Evolutionary conservation across 1,139 yeast genomes (phyloP), one percentile per base, ranked within the genome.

Genomic region (Entelexis paramagnoliae): DNA sequence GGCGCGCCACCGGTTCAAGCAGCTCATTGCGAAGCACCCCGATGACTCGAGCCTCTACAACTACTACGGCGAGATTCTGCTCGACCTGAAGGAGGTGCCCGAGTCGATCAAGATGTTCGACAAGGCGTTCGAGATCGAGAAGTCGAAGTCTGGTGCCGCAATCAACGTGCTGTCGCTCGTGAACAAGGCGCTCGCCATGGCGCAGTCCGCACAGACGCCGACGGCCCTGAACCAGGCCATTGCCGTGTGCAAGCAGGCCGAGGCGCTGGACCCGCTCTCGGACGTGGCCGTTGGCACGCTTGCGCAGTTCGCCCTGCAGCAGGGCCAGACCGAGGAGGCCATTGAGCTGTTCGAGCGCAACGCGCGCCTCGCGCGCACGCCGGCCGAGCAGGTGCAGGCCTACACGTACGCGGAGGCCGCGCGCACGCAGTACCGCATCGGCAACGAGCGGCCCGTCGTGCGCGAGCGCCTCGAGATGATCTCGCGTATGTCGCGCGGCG

Each of bases 21-120:
- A 78, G 60, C 87, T 95, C 45, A 79, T 80, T 64, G 74, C 76
- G 67, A 76, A 75, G 66, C 87, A 86, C 79, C 93, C 96, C 61
- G 78, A 91, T 34, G 77, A 83, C 50, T 87, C 96, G 51, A 96
- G 87, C 68, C 85, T 88, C 62, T 95, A 93, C 71, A 89, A 88
- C 73, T 93, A 89, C 70, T 87, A 81, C 65, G 98, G 97, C 65
- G 98, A 91, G 72, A 83, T 91, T 51, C 75, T 89, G 64, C 81
- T 88, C 58, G 97, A 91, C 66, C 78, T 79, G 63, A 83, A 84
- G 62, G 85, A 84, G 60, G 72, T 77, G 55, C 76, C 70, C 43
- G 82, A 77, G 58, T 96, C 98, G 55, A 70, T 79, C 55, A 79
- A 80, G 66, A 91, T 88, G 72, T 91, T 88, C 67, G 96, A 89